Conservation (phyloP, 306 rosid genomes). For the Gillenia trifoliata region DNA sequence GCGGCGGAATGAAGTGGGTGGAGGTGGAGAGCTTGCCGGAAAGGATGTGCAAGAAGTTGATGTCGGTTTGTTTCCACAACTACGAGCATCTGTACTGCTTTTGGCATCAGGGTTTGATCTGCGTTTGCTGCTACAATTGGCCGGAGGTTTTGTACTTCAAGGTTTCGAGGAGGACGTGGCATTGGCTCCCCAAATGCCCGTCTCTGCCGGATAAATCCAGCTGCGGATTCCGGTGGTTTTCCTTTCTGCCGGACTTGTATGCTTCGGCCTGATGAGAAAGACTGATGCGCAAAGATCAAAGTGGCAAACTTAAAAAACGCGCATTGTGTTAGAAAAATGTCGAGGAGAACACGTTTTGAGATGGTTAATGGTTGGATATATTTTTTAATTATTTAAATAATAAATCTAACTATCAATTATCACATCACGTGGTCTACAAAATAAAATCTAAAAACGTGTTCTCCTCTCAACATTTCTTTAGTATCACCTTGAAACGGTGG, state of each 20-base stretch:
- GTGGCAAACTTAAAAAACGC: no score
- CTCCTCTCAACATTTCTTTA: no score
- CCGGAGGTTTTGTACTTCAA: constrained; percentile 84
- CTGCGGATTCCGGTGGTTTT: constrained; percentile 86
- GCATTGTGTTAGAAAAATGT: no score
- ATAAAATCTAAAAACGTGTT: no score
- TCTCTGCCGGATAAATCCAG: constrained; percentile 72
- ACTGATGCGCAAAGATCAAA: no score
- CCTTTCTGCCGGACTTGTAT: constrained; percentile 65
- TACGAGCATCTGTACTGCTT: constrained; percentile 88
- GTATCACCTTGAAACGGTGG: no score
- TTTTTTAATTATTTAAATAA: no score
- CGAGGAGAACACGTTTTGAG: no score
- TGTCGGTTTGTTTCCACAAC: constrained; percentile 83
- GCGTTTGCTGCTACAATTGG: constrained; percentile 88
- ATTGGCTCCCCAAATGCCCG: constrained; percentile 86
- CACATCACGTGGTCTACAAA: no score
- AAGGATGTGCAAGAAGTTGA: constrained; percentile 62
- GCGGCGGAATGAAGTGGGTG: constrained; percentile 45
- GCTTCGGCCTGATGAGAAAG: constrained; percentile 25
- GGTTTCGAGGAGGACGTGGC: constrained; percentile 72
- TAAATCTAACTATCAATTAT: no score
- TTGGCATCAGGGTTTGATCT: constrained; percentile 85
- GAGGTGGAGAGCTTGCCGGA: constrained; percentile 70
- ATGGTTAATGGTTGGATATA: no score